Evolutionary conservation across 305 asterid species (phyloP), one percentile per base, ranked within the genome.

Genomic region (Withania somnifera): DNA sequence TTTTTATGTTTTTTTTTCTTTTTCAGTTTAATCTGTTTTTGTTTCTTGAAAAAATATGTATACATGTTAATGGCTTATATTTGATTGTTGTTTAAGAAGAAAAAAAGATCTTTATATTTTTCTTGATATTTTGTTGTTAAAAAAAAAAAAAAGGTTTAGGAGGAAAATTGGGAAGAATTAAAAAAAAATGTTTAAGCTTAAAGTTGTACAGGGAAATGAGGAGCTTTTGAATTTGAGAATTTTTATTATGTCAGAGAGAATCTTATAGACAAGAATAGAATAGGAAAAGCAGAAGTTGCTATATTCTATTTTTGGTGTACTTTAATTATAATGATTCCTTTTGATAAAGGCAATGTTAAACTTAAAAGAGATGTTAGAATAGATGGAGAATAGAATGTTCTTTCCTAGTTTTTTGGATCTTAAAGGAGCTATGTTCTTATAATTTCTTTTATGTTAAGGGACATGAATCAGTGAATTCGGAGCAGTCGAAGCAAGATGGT

Each of bases 401-500:
- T 22, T 57, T 45, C 50, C 69, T 5, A 20, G 5, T 20, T 11
- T 6, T 56, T 30, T 77, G 64, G 42, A 77, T 77, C 5, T 53
- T 40, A 28, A 34, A 11, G 5, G 52, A 19, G 7, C 52, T n/a
- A 52, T 54, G 32, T 54, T 47, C 81, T 78, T 7, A 56, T 19
- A 13, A 45, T 73, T 19, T 52, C 1, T 77, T 82, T 83, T 73
- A 86, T 96, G 90, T 78, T 79, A 14, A 81, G 82, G 92, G 93
- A 52, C 82, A 85, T 64, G 95, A 84, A 19, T 78, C 87, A 2
- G 6, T 71, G 61, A 88, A 73, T 26, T 87, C 86, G 0, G 87
- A 77, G 17, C 91, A 85, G 80, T 87, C 86, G 89, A 91, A 90
- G 89, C 82, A 79, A 68, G 92, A 85, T 58, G 51, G 88, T 52